Base-by-base conservation (phyloP, 2,329 filamentous ascomycete genomes). In the Colletotrichum agaves region DNA sequence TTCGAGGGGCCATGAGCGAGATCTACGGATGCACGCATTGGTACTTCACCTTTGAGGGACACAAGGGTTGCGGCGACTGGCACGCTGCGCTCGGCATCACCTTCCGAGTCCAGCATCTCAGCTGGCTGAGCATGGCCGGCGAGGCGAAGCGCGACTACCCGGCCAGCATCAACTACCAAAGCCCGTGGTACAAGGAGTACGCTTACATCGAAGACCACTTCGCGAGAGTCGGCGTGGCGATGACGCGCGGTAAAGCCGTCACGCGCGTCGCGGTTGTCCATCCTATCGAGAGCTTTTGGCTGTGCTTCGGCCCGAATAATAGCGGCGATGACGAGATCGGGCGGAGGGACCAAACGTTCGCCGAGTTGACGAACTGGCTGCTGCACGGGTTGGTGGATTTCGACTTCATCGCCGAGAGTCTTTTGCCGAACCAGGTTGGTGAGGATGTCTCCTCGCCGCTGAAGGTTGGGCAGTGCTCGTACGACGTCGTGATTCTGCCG, bases 251-350 rank as follows among this genome's bases (percentile, higher is more conserved):
- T 6, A 71, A 69, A 15, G 63, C 76, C 5, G 55, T 77, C 3
- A 75, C 74, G 3, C 69, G 73, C 7, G 73, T 78, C 27, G 76
- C 67, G 3, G 76, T 77, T 12, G 63, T 78, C 8, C 75, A 78
- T 67, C 76, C 76, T 2, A 76, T 77, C 47, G 76, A 78, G 49
- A 77, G 76, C 57, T 76, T 75, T 55, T 78, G 76, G 76, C 58
- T 77, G 2, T 71, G 71, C 7, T 77, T 74, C 67, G 76, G 76
- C 0, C 76, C 76, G 2, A 62, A 67, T 2, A 72, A 74, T 41
- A 70, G 69, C 43, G 71, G 64, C 27, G 70, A 70, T 5, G 73
- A 75, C 12, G 75, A 77, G 44, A 53, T 67, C 21, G 70, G 55
- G 2, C 66, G 55, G 15, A 71, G 75, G 13, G 74, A 77, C 27